These are phyloP conservation scores for Yueomyces sp. DNA, from an alignment of 805 yeast genomes.

Conservation along the genomic window DNA sequence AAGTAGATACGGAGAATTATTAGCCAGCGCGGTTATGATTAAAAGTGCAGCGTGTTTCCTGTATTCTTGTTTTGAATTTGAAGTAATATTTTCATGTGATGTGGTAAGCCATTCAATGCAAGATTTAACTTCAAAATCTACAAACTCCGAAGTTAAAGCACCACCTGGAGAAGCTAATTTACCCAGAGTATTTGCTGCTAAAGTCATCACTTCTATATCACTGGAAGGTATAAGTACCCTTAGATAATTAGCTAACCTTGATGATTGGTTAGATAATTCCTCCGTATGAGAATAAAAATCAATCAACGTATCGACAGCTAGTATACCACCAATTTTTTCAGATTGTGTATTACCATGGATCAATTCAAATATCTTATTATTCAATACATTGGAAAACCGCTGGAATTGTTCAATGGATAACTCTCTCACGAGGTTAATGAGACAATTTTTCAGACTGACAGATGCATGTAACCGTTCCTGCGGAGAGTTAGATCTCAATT, in stretches of 20 bases:
- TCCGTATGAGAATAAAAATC: constrained; percentile 74
- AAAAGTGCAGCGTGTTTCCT: constrained; percentile 86
- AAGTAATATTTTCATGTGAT: constrained; percentile 23
- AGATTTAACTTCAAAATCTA: constrained; percentile 79
- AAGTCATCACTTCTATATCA: constrained; percentile 72
- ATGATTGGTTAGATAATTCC: constrained; percentile 77
- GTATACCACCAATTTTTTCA: constrained; percentile 78
- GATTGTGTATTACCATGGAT: constrained; percentile 59
- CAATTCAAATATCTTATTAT: constrained; percentile 75
- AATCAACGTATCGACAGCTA: constrained; percentile 79
- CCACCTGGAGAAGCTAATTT: constrained; percentile 84
- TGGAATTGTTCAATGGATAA: constrained; percentile 70
- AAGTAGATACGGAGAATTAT: constrained; percentile 73
- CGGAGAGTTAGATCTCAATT: constrained; percentile 23
- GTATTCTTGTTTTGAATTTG: constrained; percentile 60
- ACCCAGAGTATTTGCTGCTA: constrained; percentile 81
- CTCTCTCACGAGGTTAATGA: constrained; percentile 66
- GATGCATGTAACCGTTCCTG: constrained; percentile 40
- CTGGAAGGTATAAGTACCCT: constrained; percentile 68
- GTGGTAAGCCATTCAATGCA: constrained; percentile 84
- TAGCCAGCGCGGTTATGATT: constrained; percentile 70
- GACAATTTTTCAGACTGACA: constrained; percentile 51
- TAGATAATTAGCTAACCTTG: constrained; percentile 81
- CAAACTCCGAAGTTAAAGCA: constrained; percentile 79
- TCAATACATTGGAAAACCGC: constrained; percentile 70